Conservation (phyloP, 352 stramenopile species). For the Pythium coloratum region DNA sequence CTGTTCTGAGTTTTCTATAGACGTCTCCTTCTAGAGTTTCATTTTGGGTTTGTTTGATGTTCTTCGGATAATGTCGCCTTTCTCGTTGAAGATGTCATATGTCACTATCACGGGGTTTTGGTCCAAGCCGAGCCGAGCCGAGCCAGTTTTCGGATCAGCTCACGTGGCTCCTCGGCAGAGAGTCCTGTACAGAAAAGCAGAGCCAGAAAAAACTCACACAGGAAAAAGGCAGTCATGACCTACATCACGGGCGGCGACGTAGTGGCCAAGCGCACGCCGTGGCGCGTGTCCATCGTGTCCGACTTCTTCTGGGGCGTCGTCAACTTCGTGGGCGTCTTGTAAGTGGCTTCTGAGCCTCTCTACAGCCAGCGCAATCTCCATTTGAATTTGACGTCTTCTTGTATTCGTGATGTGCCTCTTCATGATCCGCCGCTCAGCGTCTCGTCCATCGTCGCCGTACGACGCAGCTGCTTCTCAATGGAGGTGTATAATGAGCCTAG, state of each 20-base stretch:
- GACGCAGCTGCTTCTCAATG: neutral
- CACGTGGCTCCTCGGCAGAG: neutral
- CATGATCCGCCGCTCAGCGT: constrained; percentile 24
- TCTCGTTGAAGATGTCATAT: too few relatives aligned
- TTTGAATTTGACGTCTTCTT: neutral
- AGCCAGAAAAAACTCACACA: neutral
- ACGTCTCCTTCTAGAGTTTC: too few relatives aligned
- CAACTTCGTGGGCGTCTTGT: constrained; percentile 82
- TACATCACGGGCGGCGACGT: constrained; percentile 66
- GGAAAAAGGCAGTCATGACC: constrained; percentile 36
- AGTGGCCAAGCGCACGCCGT: constrained; percentile 63
- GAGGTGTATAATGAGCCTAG: neutral
- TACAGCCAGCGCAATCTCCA: neutral
- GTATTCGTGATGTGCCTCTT: constrained; percentile 2
- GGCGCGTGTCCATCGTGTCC: constrained; percentile 66
- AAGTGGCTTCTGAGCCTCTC: constrained; percentile 22
- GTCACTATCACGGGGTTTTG: too few relatives aligned
- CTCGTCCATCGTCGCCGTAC: constrained; percentile 65
- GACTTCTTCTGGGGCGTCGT: constrained; percentile 72
- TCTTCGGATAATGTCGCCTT: too few relatives aligned
- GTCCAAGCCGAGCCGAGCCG: neutral
- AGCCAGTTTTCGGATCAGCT: neutral
- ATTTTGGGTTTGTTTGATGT: too few relatives aligned
- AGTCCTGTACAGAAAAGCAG: neutral
- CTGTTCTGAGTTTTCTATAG: too few relatives aligned